Base-by-base conservation (phyloP, 345 rosid species). In the Ceriops decandra region DNA sequence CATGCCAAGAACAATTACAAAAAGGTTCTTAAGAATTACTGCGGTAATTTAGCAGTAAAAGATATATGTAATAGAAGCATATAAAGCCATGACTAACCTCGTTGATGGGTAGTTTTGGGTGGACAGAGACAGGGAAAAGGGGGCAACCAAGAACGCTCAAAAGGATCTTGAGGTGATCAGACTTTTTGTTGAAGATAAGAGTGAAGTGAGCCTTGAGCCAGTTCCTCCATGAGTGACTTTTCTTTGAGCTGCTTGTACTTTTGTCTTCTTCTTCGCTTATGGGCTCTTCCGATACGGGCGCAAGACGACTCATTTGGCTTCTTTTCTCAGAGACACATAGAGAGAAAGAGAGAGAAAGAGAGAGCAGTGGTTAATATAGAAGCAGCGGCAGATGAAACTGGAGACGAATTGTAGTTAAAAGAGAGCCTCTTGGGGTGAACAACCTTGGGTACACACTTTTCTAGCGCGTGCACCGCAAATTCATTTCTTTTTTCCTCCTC, bases 111-210 rank as follows among this genome's bases (percentile, higher is more conserved):
- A 69, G 72, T 57, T 85, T 77, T 52, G 84, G 80, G 62, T 69
- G 81, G 63, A 81, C 63, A 53, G 90, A 76, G 62, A 88, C 83
- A 19, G 97, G 97, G 72, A 91, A 91, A 70, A 91, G 97, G 70
- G 97, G 97, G 76, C 97, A 91, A 53, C 86, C 97, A 36, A 91
- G 84, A 75, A 91, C 95, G 73, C 97, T 87, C 3, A 91, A 70
- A 66, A 91, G 91, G 73, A 82, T 77, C 70, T 80, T 88, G 76
- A 84, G 82, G 64, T 88, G 83, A 54, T 42, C 49, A 13, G 89
- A 74, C 68, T 86, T 87, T 52, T 81, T 85, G 75, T 76, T 77
- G 72, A 85, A 80, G 16, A 69, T 74, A 52, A 78, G 78, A 35
- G 89, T 79, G 56, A 88, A 75, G 62, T 82, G 92, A 66, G 83